Evolutionary conservation across 805 yeast species (phyloP).

Genomic region (Saccharomycopsis selenospora): DNA sequence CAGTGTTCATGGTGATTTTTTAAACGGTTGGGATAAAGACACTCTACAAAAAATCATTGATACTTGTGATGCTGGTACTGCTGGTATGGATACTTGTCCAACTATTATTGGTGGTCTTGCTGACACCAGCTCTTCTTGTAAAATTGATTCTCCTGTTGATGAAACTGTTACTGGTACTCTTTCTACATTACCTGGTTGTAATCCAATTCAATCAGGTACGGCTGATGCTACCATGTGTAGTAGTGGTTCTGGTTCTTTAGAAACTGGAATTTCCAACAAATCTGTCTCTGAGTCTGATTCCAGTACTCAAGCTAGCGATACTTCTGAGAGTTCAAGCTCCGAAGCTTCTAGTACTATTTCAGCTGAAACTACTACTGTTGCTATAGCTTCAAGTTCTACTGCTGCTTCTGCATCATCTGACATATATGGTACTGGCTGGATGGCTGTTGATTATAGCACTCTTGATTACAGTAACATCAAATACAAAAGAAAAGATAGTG

Average conservation of each 20-base stretch:
- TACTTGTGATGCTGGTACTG: slow-evolving; percentile 12
- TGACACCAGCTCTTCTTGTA: neutral
- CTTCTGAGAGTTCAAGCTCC: neutral
- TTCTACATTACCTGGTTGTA: slow-evolving; percentile 9
- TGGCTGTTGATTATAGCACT: too few species aligned
- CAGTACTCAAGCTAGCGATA: neutral
- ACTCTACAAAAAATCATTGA: slow-evolving; percentile 7
- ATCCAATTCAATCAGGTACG: slow-evolving; percentile 8
- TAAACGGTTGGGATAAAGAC: slow-evolving; percentile 13
- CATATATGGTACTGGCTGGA: too few species aligned
- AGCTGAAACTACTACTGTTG: neutral
- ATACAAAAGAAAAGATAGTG: too few species aligned
- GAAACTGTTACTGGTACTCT: slow-evolving; percentile 4
- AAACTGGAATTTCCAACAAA: neutral
- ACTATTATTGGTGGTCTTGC: slow-evolving; percentile 2
- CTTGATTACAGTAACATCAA: too few species aligned
- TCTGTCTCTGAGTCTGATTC: neutral
- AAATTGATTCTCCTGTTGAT: neutral
- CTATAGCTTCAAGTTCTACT: neutral
- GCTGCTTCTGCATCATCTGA: too few species aligned
- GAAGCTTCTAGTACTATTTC: neutral
- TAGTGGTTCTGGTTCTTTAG: neutral
- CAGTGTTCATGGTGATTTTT: slow-evolving; percentile 14
- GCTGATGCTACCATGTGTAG: slow-evolving; percentile 8
- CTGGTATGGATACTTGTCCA: slow-evolving; percentile 11